Percentiles rank a stretch among this genome's conserved stretches.
phyloP scores from a whole-genome alignment of 768 basidiomycete genomes.

The Lactarius hengduanensis region DNA sequence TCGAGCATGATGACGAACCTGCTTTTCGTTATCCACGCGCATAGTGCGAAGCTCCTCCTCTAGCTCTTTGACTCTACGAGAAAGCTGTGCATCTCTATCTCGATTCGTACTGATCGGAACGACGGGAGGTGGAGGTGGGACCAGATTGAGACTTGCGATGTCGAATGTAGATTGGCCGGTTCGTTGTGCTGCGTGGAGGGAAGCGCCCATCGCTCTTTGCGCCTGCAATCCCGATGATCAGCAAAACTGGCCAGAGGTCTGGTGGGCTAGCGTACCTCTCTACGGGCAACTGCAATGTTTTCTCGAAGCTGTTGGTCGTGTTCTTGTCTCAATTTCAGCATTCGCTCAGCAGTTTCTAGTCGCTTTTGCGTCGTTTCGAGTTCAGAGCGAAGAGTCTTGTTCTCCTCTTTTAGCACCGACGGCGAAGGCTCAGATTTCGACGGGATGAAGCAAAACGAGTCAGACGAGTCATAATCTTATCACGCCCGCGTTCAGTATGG shows the following conservation, averaged over 20 bases:
- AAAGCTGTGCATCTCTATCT: constrained; percentile 51
- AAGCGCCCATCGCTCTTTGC: constrained; percentile 75
- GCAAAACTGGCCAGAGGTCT: not conserved
- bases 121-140: constrained; percentile 49
- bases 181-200: constrained; percentile 50
- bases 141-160: constrained; percentile 52
- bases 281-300: constrained; percentile 70
- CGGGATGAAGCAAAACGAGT: constrained; percentile 77
- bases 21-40: constrained; percentile 76
- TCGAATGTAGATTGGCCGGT: constrained; percentile 46
- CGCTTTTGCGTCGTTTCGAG: constrained; percentile 55
- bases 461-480: constrained; percentile 59
- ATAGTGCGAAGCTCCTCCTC: constrained; percentile 72
- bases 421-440: constrained; percentile 54
- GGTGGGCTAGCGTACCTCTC: constrained; percentile 47
- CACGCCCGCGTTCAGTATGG: constrained; percentile 1
- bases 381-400: constrained; percentile 59
- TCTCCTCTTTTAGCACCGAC: constrained; percentile 61
- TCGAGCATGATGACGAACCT: constrained; percentile 47
- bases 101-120: constrained; percentile 53
- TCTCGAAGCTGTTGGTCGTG: constrained; percentile 79
- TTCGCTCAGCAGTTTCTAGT: constrained; percentile 58
- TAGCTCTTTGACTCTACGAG: constrained; percentile 61
- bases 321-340: constrained; percentile 67
- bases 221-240: constrained; percentile 47